These are phyloP conservation scores for Roridomyces roridus DNA, from an alignment of 768 basidiomycete genomes.

Conservation along the genomic window DNA sequence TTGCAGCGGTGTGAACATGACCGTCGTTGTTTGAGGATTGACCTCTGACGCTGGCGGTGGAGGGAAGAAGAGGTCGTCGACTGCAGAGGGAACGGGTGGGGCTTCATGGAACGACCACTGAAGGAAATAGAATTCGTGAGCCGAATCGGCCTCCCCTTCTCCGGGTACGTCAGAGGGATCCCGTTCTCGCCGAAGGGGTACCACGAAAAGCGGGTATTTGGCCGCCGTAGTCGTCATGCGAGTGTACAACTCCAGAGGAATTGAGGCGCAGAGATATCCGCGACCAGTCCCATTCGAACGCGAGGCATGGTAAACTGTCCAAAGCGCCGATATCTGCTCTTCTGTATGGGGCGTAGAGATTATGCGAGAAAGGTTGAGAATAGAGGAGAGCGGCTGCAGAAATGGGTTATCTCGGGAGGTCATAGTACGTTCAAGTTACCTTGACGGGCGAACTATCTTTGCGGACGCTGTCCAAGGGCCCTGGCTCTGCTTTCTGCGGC, in stretches of 20 bases:
- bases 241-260: conserved; percentile 75
- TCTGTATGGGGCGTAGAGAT: conserved; percentile 71
- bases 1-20: conserved; percentile 91
- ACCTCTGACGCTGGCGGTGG: conserved; percentile 31
- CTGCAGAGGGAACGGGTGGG: conserved; percentile 61
- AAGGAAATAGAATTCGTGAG: conserved; percentile 84
- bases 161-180: conserved; percentile 29
- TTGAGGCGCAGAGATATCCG: conserved; percentile 83
- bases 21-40: conserved; percentile 69
- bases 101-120: conserved; percentile 89
- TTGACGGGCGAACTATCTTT: conserved; percentile 75
- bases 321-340: conserved; percentile 79
- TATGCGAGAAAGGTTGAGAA: conserved; percentile 79
- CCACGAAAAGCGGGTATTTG: conserved; percentile 78
- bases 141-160: conserved; percentile 44
- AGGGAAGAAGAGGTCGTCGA: conserved; percentile 51
- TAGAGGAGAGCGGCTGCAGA: conserved; percentile 75
- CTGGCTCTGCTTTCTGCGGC: not conserved
- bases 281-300: conserved; percentile 82
- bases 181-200: conserved; percentile 73
- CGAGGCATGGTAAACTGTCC: conserved; percentile 89
- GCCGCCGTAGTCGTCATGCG: conserved; percentile 69
- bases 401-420: too few species aligned
- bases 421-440: too few species aligned
- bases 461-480: conserved; percentile 34